Conservation (phyloP, 2,329 filamentous ascomycete genomes). For the Curvularia lunata region DNA sequence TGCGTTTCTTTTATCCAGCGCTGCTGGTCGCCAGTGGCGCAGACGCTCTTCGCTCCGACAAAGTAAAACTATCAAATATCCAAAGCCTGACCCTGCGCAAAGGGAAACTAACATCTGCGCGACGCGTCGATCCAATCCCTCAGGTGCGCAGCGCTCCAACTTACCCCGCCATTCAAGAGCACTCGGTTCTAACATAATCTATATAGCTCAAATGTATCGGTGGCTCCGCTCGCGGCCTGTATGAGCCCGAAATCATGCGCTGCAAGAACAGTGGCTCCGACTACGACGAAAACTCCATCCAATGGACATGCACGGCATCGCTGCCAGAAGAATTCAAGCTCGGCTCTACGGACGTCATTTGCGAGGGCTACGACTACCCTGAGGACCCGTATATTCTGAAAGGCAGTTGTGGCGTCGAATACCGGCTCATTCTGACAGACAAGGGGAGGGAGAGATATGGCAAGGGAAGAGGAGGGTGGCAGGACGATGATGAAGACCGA, state of each 20-base stretch:
- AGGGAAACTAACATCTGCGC: slow-evolving; percentile 71
- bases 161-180: neutral
- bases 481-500: slow-evolving; percentile 47
- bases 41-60: slow-evolving; percentile 48
- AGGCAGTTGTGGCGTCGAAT: slow-evolving; percentile 92
- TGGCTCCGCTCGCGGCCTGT: slow-evolving; percentile 64
- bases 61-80: slow-evolving; percentile 69
- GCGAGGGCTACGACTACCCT: slow-evolving; percentile 80
- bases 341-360: slow-evolving; percentile 86
- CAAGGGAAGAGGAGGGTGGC: slow-evolving; percentile 53
- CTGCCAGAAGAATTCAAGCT: slow-evolving; percentile 72
- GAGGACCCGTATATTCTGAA: slow-evolving; percentile 88
- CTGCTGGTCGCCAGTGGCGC: slow-evolving; percentile 41
- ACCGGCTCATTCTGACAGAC: slow-evolving; percentile 78
- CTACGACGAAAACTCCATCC: slow-evolving; percentile 82
- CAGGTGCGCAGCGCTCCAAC: slow-evolving; percentile 41
- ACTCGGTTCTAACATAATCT: slow-evolving; percentile 14
- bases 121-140: slow-evolving; percentile 76
- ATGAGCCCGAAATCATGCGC: slow-evolving; percentile 81
- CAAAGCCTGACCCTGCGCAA: slow-evolving; percentile 78
- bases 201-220: slow-evolving; percentile 75
- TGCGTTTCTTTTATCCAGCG: slow-evolving; percentile 40
- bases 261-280: slow-evolving; percentile 85
- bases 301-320: slow-evolving; percentile 85
- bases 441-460: slow-evolving; percentile 76